Evolutionary conservation across 768 basidiomycete genomes (phyloP), one percentile per base, ranked within the genome.

Genomic region (Serendipita indica): DNA sequence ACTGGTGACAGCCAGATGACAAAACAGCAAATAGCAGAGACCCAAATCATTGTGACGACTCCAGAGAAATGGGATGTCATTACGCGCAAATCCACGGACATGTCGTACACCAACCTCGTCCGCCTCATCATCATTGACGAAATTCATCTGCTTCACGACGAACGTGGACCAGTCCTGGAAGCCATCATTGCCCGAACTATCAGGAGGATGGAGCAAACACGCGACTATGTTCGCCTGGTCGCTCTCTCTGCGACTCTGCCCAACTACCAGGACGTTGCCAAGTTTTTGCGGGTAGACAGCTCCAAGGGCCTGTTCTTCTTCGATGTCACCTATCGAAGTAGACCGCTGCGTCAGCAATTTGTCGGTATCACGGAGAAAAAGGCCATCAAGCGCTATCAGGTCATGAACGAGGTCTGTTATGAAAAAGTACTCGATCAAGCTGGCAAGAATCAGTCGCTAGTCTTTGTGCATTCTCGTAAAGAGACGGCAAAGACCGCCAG

Each of bases 51-150:
- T 69, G 92, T 98, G 62, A 96, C 93, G 0, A 98, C 96, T 0
- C 96, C 94, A 0, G 96, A 99, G 73, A 98, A 99, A 69, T 99
- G 91, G 90, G 94, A 99, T 64, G 96, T 99, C 66, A 94, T 99
- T 68, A 98, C 94, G 3, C 85, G 96, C 65, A 99, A 99, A 74
- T 88, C 83, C 64, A 94, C 93, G 0, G 96, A 98, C 65, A 92
- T 89, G 18, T 88, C 85, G 62, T 98, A 98, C 70, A 97, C 92
- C 46, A 97, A 96, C 67, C 82, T 98, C 57, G 94, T 97, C 14
- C 82, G 91, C 3, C 81, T 99, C 61, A 81, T 98, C 72, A 98
- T 98, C 68, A 89, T 99, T 63, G 94, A 99, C 67, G 96, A 99
- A 67, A 99, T 99, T 65, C 96, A 98, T 67, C 72, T 99, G 14